A percentile compares a stretch with the other conserved stretches of the same genome.
Conservation (phyloP, 345 rosid species). For the Populus deltoides region DNA sequence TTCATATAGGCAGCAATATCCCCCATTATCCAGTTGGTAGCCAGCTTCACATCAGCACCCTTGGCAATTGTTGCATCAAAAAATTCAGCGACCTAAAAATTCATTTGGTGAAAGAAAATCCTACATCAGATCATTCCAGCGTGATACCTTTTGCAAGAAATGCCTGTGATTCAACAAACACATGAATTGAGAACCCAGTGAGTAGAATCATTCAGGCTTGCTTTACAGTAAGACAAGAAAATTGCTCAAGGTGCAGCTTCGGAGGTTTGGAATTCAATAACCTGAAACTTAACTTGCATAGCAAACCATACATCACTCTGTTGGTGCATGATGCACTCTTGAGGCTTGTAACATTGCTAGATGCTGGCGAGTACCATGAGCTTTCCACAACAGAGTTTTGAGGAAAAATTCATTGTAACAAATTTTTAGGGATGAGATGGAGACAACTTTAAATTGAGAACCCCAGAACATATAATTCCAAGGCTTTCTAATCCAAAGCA, state of each 20-base stretch:
- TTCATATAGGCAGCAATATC: constrained; percentile 90
- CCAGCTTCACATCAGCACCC: constrained; percentile 78
- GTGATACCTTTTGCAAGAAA: not conserved
- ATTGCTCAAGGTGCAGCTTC: not conserved
- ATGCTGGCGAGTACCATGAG: not conserved
- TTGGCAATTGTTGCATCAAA: constrained; percentile 73
- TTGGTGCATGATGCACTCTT: not conserved
- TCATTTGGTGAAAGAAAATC: constrained; percentile 8
- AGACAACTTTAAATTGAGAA: not conserved
- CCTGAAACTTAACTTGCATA: not conserved
- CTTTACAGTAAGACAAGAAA: not conserved
- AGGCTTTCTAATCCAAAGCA: not conserved
- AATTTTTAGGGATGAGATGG: not conserved
- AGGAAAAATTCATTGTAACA: not conserved
- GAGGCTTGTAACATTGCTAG: not conserved
- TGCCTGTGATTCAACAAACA: not conserved
- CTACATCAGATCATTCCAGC: constrained; percentile 3
- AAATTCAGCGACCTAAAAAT: constrained; percentile 66
- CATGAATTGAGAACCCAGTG: not conserved
- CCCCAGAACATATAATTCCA: not conserved
- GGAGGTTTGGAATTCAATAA: not conserved
- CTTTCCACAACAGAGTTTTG: not conserved
- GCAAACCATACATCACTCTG: not conserved
- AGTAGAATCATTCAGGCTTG: not conserved
- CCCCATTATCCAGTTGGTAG: constrained; percentile 91